A percentile compares a stretch with the other conserved stretches of the same genome.
phyloP scores from a whole-genome alignment of 2,329 filamentous ascomycete species.

The Fusarium longipes region DNA sequence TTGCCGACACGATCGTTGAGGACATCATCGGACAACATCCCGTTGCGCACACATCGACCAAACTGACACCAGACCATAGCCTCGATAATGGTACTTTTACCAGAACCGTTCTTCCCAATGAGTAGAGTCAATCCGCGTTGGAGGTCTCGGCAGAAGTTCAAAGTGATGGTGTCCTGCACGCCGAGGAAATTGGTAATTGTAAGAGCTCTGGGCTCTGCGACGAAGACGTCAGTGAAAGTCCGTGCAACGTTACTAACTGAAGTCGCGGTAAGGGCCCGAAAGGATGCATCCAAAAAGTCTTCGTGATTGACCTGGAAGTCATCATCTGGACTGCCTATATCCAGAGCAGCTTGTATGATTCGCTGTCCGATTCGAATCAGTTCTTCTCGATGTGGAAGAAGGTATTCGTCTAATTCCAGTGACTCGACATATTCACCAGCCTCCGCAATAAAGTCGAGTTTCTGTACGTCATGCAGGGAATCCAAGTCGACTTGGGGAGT shows the following conservation, averaged over 20 bases:
- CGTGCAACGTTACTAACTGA: slow-evolving; percentile 3
- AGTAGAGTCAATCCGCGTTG: slow-evolving; percentile 32
- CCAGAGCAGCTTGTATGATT: slow-evolving; percentile 28
- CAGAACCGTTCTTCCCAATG: slow-evolving; percentile 37
- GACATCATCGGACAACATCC: slow-evolving; percentile 27
- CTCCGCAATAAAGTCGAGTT: slow-evolving; percentile 18
- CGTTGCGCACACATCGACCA: slow-evolving; percentile 28
- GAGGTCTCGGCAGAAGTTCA: slow-evolving; percentile 30
- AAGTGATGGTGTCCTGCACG: slow-evolving; percentile 23
- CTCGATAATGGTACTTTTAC: slow-evolving; percentile 37
- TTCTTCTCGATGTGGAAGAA: slow-evolving; percentile 22
- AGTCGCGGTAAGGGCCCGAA: slow-evolving; percentile 8
- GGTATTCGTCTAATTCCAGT: slow-evolving; percentile 14
- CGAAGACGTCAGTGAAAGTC: slow-evolving; percentile 23
- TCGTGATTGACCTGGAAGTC: slow-evolving; percentile 4
- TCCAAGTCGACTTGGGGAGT: background rate
- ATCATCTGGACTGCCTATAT: slow-evolving; percentile 3
- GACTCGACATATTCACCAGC: slow-evolving; percentile 27
- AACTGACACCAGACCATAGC: slow-evolving; percentile 39
- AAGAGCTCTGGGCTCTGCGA: slow-evolving; percentile 32
- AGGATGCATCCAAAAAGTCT: slow-evolving; percentile 27
- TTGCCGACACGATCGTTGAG: slow-evolving; percentile 34
- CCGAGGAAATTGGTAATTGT: slow-evolving; percentile 41
- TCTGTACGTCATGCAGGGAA: background rate
- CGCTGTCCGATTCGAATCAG: slow-evolving; percentile 34